Evolutionary conservation across 768 basidiomycete species (phyloP), one percentile per base, ranked within the genome.

Genomic region (Psilocybe sp.): DNA sequence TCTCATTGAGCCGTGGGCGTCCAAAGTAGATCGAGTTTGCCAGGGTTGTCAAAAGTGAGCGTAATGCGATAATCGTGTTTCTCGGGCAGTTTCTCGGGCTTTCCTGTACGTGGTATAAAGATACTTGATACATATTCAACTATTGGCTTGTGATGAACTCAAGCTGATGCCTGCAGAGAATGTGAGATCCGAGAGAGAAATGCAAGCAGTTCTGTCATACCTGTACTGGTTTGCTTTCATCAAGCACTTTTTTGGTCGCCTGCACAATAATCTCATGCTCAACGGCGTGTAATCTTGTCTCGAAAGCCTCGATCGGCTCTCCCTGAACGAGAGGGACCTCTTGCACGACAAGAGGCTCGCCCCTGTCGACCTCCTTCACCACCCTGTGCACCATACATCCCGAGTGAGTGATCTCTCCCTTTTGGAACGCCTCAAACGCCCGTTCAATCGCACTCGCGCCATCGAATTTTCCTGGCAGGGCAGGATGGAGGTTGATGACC

Each of bases 401-500:
- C 0, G 88, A 84, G 50, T 78, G 75, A 31, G 74, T 72, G 41
- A 95, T 85, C 63, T 95, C 87, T 0, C 92, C 91, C 48, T 74
- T 79, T 62, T 88, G 79, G 64, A 90, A 97, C 0, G 93, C 94
- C 54, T 92, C 91, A 62, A 82, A 94, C 3, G 95, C 92, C 10
- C 96, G 75, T 55, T 88, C 82, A 47, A 98, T 88, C 1, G 95
- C 93, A 59, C 90, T 80, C n/a, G 90, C 84, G 5, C 97, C 97
- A 58, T 97, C 94, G 59, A 99, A 99, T n/a, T 87, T 84, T 2
- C 94, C 93, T 0, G 96, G 96, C 2, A 99, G 72, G 4, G 97
- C 97, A 6, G 97, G 97, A 60, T 98, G 97, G 4, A 99, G 74
- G 64, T 98, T 99, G 73, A 99, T 96, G 54, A 97, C 89, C 0